Conservation (phyloP, 2,329 filamentous ascomycete genomes). For the Neopestalotiopsis sp. region DNA sequence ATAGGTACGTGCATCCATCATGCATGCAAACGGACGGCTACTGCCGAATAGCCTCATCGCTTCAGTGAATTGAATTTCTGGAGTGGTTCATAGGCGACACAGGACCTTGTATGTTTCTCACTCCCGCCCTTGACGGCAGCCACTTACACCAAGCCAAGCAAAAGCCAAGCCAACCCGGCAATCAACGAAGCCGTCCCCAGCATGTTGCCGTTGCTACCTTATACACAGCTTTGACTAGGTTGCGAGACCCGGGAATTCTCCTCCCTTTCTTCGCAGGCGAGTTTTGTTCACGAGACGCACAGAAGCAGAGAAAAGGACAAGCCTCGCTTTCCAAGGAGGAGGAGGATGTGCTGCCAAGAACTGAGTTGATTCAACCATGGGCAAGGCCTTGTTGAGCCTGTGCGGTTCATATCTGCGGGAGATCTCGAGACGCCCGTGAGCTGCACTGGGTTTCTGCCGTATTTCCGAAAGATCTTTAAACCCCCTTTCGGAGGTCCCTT, state of each 20-base stretch:
- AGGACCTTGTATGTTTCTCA: background rate
- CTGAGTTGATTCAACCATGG: background rate
- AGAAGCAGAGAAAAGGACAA: background rate
- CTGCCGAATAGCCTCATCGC: background rate
- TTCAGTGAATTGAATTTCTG: background rate
- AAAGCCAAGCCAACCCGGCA: background rate
- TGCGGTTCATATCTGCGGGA: background rate
- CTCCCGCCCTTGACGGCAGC: background rate
- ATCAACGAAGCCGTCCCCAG: background rate
- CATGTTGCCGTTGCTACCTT: background rate
- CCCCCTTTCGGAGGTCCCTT: background rate
- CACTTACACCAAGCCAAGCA: background rate
- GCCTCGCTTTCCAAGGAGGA: background rate
- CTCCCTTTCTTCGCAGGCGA: background rate
- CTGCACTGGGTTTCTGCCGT: slow-evolving; percentile 1
- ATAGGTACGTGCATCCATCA: background rate
- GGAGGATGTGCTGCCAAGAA: background rate
- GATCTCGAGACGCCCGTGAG: slow-evolving; percentile 5
- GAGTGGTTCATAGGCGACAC: background rate
- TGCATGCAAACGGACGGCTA: background rate
- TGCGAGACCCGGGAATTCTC: background rate
- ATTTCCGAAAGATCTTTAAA: background rate
- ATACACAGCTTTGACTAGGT: background rate
- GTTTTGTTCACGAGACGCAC: background rate
- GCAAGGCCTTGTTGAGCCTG: background rate